These are phyloP conservation scores for Aspergillus aculeatinus DNA, from an alignment of 2,329 filamentous ascomycete genomes.

Conservation along the genomic window DNA sequence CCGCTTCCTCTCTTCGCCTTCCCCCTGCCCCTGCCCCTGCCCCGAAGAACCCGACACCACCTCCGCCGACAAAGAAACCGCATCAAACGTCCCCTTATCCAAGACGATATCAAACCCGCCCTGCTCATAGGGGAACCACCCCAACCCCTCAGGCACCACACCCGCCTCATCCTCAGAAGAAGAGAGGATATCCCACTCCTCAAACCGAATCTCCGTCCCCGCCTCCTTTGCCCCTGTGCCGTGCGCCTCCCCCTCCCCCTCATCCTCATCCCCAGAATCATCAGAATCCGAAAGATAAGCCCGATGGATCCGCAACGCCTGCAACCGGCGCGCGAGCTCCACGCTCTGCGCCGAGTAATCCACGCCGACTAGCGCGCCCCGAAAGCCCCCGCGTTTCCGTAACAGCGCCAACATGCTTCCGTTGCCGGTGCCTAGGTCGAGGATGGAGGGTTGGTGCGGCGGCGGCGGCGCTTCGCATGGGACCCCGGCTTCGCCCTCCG, in stretches of 20 bases:
- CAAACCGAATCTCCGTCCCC: conserved; percentile 46
- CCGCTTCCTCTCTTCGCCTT: conserved; percentile 21
- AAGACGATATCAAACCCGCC: conserved; percentile 82
- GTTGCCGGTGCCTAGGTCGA: conserved; percentile 93
- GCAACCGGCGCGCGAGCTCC: conserved; percentile 68
- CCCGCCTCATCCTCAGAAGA: rapidly evolving
- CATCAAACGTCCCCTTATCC: conserved; percentile 99
- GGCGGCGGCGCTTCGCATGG: conserved; percentile 24
- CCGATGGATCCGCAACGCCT: conserved; percentile 35
- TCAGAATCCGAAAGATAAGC: conserved; percentile 35
- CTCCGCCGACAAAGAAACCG: conserved; percentile 67
- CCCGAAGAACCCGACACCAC: conserved; percentile 9
- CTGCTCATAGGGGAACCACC: conserved; percentile 42
- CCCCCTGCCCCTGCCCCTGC: neutral
- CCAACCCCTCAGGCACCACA: conserved; percentile 12
- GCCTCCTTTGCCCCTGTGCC: conserved; percentile 14
- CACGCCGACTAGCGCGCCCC: conserved; percentile 73
- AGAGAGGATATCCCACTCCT: conserved; percentile 64
- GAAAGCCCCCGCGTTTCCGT: conserved; percentile 63
- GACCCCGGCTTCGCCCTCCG: neutral
- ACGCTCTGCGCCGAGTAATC: conserved; percentile 82
- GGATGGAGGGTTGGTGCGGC: conserved; percentile 48
- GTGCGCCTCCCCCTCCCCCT: conserved; percentile 30
- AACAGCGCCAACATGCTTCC: conserved; percentile 86
- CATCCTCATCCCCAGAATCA: conserved; percentile 52